Evolutionary conservation across 179 eudicot species (phyloP), one percentile per base, ranked within the genome.

Genomic region (Drosera spatulata): DNA sequence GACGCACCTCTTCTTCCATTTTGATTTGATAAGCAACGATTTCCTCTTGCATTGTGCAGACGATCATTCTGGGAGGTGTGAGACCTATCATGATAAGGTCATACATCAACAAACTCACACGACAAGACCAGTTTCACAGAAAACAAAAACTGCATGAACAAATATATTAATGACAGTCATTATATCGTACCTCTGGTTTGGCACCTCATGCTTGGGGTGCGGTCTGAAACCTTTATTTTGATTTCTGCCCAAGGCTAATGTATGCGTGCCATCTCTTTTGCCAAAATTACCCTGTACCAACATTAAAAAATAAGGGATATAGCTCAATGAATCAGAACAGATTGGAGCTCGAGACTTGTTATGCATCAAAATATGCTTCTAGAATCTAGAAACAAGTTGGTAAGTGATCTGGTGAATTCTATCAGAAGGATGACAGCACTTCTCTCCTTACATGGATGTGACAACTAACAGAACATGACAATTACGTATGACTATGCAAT

Each of bases 1-100:
- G 62, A 65, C 70, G 54, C 3, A 80, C 87, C 87, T 76, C 70
- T 79, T 60, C 68, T 73, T 56, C 68, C 72, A 58, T 61, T 69
- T 56, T 60, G 57, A 38, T 75, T 73, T 58, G 77, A 61, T 41
- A 71, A 71, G 37, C 64, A 64, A 41, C 46, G 65, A 59, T 62
- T 82, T 61, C 71, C 79, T 60, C 68, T 75, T 11, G 66, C 55
- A 69, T 76, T 82, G 62, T 70, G 77, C 52, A 47, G 55, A 39
- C 61, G 63, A 48, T 42, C 69, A 68, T 54, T 53, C 42, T 61
- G 67, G 41, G 59, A 53, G 55, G 65, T 71, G 39, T 66, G 73
- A 53, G 37, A 62, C 57, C 75, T 73, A 64, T 41, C 58, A 50
- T 41, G 37, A 53, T 38, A 45, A 50, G 60, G 56, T 12, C 49